Conservation (phyloP, 1,284 basidiomycete genomes). For the Ustilago sp. region DNA sequence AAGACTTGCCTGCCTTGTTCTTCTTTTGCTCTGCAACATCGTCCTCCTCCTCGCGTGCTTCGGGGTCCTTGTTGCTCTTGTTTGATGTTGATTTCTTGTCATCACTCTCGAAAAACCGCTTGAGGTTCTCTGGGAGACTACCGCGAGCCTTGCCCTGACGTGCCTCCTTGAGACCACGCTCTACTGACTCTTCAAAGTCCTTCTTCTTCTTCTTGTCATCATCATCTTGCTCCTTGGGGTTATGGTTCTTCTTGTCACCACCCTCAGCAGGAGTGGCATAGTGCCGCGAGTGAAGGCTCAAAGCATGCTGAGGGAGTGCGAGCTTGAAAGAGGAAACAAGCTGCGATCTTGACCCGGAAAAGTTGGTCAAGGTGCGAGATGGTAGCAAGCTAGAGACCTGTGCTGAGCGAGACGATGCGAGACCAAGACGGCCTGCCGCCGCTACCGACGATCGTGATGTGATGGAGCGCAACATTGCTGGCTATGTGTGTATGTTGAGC, state of each 20-base stretch:
- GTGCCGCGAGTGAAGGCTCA: conserved; percentile 21
- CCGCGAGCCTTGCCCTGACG: conserved; percentile 51
- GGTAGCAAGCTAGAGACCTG: conserved; percentile 8
- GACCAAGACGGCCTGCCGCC: conserved; percentile 18
- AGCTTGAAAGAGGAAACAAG: conserved; percentile 19
- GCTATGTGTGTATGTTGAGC: conserved; percentile 1
- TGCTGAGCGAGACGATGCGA: conserved; percentile 23
- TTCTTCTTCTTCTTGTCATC: conserved; percentile 47
- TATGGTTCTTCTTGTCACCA: conserved; percentile 31
- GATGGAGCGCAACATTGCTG: conserved; percentile 47
- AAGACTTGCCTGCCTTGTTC: conserved; percentile 39
- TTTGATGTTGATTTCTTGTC: conserved; percentile 30
- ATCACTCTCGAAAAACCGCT: conserved; percentile 59
- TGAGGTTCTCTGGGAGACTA: conserved; percentile 57
- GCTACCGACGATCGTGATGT: conserved; percentile 31
- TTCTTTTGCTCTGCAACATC: conserved; percentile 37
- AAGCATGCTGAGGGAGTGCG: conserved; percentile 4
- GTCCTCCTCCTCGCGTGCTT: conserved; percentile 36
- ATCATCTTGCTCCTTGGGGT: conserved; percentile 31
- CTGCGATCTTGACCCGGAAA: conserved; percentile 28
- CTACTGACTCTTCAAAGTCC: conserved; percentile 57
- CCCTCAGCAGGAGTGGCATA: conserved; percentile 55
- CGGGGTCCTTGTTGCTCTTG: conserved; percentile 39
- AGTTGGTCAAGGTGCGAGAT: conserved; percentile 33
- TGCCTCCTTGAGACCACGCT: conserved; percentile 60